These are phyloP conservation scores for Globisporangium uncinulatum DNA, from an alignment of 352 stramenopile genomes.

Conservation along the genomic window DNA sequence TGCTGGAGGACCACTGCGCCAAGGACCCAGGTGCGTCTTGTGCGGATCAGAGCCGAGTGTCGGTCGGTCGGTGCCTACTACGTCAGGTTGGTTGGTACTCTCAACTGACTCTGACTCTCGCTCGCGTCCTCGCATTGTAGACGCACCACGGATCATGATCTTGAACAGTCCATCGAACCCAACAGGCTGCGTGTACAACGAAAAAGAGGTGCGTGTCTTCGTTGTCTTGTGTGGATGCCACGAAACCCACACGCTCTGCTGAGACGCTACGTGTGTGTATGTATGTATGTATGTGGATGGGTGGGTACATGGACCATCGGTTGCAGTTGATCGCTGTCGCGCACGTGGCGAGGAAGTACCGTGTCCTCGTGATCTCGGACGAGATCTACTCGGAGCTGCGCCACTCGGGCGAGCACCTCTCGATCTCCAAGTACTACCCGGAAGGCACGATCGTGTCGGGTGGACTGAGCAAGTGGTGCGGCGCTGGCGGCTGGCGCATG, in stretches of 20 bases:
- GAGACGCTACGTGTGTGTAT: background rate
- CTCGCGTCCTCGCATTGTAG: constrained; percentile 15
- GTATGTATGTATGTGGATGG: background rate
- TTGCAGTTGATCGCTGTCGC: constrained; percentile 44
- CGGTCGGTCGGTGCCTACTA: no score
- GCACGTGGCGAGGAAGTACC: constrained; percentile 73
- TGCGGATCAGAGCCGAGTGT: no score
- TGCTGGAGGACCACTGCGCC: constrained; percentile 72
- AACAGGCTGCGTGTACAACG: constrained; percentile 76
- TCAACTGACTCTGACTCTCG: background rate
- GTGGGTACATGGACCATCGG: no score
- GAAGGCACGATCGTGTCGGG: constrained; percentile 87
- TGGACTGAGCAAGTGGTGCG: constrained; percentile 86
- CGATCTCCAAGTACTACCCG: constrained; percentile 81
- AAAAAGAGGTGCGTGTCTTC: constrained; percentile 43
- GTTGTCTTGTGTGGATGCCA: background rate
- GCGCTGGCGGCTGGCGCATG: constrained; percentile 83
- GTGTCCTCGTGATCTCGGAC: constrained; percentile 86
- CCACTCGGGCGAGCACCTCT: constrained; percentile 65
- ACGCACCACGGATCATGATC: constrained; percentile 81
- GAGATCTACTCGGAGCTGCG: constrained; percentile 88
- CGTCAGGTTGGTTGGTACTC: no score
- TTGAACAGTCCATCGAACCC: constrained; percentile 85
- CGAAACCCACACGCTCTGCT: background rate
- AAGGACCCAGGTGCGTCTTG: constrained; percentile 62